These are phyloP conservation scores for Paramyrothecium sp. DNA, from an alignment of 2,329 filamentous ascomycete species.

Conservation along the genomic window DNA sequence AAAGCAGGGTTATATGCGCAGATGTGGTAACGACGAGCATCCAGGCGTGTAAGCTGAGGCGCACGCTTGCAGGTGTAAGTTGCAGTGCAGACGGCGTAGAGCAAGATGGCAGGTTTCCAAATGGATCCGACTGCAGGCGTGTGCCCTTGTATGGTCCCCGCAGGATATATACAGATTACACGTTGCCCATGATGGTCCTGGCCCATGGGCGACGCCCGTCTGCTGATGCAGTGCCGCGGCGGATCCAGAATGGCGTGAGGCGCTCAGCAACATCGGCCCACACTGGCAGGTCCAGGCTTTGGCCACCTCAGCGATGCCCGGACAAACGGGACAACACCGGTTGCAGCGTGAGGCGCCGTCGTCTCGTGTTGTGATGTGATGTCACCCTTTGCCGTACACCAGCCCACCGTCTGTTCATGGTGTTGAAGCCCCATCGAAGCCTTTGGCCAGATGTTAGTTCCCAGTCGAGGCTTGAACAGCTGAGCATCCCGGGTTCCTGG, in stretches of 20 bases:
- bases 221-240: conserved; percentile 31
- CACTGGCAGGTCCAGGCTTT: conserved; percentile 10
- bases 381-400: too few relatives aligned
- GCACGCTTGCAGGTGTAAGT: background rate
- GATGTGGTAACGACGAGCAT: too few relatives aligned
- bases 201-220: conserved; percentile 13
- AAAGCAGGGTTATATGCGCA: too few relatives aligned
- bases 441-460: too few relatives aligned
- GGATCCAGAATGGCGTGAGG: conserved; percentile 33
- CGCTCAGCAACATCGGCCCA: conserved; percentile 31
- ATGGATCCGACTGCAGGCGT: too few relatives aligned
- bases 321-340: background rate
- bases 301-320: background rate
- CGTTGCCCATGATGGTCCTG: background rate
- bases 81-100: background rate
- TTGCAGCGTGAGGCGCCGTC: too few relatives aligned
- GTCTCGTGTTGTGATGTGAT: too few relatives aligned
- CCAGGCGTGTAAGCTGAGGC: too few relatives aligned
- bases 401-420: too few relatives aligned
- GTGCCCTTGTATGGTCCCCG: background rate
- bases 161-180: background rate
- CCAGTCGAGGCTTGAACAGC: too few relatives aligned
- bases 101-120: background rate
- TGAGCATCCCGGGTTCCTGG: too few relatives aligned
- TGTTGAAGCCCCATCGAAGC: too few relatives aligned